Conservation (phyloP, 805 yeast genomes). For the Lipomyces yamanashiensis region DNA sequence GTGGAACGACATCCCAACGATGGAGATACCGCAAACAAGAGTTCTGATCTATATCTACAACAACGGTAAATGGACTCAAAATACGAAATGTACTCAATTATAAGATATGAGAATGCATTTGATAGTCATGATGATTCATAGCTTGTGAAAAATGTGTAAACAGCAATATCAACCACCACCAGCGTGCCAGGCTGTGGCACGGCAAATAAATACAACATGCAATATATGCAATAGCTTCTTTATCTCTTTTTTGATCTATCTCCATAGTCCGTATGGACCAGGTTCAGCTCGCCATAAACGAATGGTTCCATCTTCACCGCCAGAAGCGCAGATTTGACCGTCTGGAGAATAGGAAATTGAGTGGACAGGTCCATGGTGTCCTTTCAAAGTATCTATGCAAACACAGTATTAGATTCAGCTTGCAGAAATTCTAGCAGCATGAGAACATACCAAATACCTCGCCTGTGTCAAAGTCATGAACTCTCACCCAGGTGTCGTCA, state of each 20-base stretch:
- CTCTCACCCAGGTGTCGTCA: slow-evolving; percentile 44
- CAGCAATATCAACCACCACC: background rate
- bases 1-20: no score
- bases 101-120: no score
- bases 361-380: slow-evolving; percentile 41
- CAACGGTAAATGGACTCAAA: no score
- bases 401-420: background rate
- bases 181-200: no score
- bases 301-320: slow-evolving; percentile 40
- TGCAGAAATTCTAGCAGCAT: background rate
- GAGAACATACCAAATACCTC: slow-evolving; percentile 8
- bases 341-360: slow-evolving; percentile 39
- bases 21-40: no score
- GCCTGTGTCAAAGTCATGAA: slow-evolving; percentile 39
- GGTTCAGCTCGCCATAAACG: slow-evolving; percentile 37
- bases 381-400: slow-evolving; percentile 33
- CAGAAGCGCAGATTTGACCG: slow-evolving; percentile 39
- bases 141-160: background rate
- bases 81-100: no score
- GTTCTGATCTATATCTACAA: no score
- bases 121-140: no score
- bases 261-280: slow-evolving; percentile 46
- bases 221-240: background rate
- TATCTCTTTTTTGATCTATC: background rate
- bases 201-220: background rate